phyloP scores from a whole-genome alignment of 495 filamentous ascomycete species.

The Amorphotheca resinae region DNA sequence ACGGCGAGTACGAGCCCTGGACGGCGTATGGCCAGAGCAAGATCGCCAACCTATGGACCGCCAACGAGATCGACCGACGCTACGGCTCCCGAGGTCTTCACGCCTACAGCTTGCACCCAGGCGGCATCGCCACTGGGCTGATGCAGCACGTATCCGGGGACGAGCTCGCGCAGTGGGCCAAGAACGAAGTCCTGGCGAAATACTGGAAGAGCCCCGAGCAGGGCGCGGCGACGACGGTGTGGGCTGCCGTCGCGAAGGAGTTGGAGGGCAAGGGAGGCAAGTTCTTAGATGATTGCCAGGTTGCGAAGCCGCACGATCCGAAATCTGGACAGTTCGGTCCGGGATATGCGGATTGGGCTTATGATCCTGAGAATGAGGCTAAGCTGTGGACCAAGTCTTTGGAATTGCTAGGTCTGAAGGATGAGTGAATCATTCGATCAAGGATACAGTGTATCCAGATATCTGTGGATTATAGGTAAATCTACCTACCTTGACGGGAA shows the following conservation, averaged over 20 bases:
- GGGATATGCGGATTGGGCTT: conserved; percentile 1
- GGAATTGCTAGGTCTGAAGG: conserved; percentile 1
- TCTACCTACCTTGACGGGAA: too few species aligned
- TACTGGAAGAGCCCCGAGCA: conserved; percentile 25
- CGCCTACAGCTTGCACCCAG: conserved; percentile 5
- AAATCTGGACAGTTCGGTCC: neutral
- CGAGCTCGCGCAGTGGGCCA: neutral
- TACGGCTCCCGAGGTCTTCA: conserved; percentile 18
- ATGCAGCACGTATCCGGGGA: neutral
- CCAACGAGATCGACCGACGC: conserved; percentile 30
- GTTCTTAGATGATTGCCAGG: conserved; percentile 24
- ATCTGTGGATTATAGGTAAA: too few species aligned
- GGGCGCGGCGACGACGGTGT: conserved; percentile 33
- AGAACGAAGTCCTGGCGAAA: conserved; percentile 10
- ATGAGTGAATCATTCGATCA: too few species aligned
- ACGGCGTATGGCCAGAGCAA: conserved; percentile 38
- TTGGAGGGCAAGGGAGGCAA: conserved; percentile 29
- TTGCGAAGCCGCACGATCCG: neutral
- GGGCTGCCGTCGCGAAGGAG: conserved; percentile 27
- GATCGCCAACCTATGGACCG: conserved; percentile 36
- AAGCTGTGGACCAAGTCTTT: conserved; percentile 3
- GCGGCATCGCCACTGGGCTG: neutral
- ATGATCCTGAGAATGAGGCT: conserved; percentile 1
- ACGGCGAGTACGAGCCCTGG: conserved; percentile 23
- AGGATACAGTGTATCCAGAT: too few species aligned